Base-by-base conservation (phyloP, 768 basidiomycete genomes). In the Naganishia antarctica region DNA sequence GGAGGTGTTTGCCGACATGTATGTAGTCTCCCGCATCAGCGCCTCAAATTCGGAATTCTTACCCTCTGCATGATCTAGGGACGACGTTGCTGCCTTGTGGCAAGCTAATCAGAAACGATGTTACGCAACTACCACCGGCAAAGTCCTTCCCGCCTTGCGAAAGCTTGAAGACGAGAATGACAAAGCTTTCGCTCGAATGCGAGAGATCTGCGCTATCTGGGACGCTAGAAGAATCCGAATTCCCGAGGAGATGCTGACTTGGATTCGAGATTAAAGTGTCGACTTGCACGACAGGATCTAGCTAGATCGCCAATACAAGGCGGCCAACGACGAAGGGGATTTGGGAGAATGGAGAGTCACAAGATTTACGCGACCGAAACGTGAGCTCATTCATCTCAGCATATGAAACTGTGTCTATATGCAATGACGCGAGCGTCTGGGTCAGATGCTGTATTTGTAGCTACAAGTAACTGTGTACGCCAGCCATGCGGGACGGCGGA, bases 211-310 rank as follows among this genome's bases (percentile, higher is more conserved):
- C 21, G 53, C 37, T 2, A 9, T 23, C 16, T 57, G 53, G 53
- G 26, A 57, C 7, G 53, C 53, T 9, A 23, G 53, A 41, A 57
- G 37, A 21, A 4, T 57, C 9, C 53, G 9, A 6, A 25, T 57
- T 40, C 53, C 53, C 23, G 53, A 57, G 6, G 34, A 57, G 21
- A 31, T 57, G 23, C 53, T 57, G 18, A 21, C 37, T 15, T 57
- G 26, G 13, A 16, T 23, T 40, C 4, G 34, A 21, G 34, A 57
- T 11, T 53, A 15, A 37, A 37, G 34, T 7, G 8, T 7, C 34
- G 7, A 37, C 34, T 7, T 37, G 8, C 34, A 37, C 7, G 34
- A 37, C 34, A 15, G 15, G 34, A 7, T 37, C 7, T 37, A 37
- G 34, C 34, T 37, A 37, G 34, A 37, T 37, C 34, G n/a, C n/a